These are phyloP conservation scores for Chimonanthus praecox DNA, from an alignment of 164 flowering plant species.

Conservation along the genomic window DNA sequence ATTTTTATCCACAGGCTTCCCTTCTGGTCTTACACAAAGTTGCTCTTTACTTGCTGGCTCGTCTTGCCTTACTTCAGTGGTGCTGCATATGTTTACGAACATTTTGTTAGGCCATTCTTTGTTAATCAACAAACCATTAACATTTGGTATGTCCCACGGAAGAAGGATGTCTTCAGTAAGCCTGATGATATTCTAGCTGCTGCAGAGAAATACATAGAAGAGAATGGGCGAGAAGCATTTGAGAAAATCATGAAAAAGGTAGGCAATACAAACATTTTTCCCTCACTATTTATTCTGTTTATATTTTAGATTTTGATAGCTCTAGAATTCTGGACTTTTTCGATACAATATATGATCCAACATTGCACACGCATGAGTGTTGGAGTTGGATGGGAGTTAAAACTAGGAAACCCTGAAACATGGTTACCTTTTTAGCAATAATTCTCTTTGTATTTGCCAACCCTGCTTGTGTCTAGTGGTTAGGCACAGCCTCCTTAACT, in stretches of 20 bases:
- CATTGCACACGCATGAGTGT: neutral
- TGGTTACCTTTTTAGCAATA: neutral
- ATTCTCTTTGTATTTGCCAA: neutral
- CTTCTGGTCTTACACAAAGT: neutral
- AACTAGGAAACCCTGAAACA: neutral
- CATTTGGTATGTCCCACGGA: slow-evolving; percentile 65
- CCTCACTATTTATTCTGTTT: neutral
- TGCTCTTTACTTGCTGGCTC: slow-evolving; percentile 42
- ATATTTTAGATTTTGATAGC: neutral
- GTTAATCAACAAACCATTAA: slow-evolving; percentile 44
- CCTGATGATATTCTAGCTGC: slow-evolving; percentile 65
- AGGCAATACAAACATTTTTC: neutral
- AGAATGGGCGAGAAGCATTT: slow-evolving; percentile 73
- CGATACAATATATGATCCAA: neutral
- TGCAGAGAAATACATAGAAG: slow-evolving; percentile 71
- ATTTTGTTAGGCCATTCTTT: slow-evolving; percentile 64
- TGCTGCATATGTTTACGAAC: slow-evolving; percentile 75
- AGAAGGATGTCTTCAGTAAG: slow-evolving; percentile 47
- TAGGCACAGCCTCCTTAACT: neutral
- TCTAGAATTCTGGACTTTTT: neutral
- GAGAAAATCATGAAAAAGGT: slow-evolving; percentile 59
- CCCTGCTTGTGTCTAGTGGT: neutral
- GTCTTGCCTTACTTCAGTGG: slow-evolving; percentile 88
- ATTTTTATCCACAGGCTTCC: neutral
- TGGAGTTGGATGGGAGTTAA: neutral